Base-by-base conservation (phyloP, 768 basidiomycete species). In the Suillus subalutaceus region DNA sequence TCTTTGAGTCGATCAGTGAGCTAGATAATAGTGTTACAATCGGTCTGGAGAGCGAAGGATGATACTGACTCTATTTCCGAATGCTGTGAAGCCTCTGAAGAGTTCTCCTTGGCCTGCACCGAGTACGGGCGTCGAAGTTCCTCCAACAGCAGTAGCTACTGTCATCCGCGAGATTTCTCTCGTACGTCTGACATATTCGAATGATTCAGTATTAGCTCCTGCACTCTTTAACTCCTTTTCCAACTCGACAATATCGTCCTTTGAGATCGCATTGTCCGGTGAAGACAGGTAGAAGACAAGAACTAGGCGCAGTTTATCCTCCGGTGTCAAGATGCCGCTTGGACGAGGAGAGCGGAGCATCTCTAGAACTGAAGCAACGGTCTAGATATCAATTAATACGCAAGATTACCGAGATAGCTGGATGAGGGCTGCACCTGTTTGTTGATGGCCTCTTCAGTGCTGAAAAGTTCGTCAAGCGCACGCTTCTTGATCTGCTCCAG, bases 391-490 rank as follows among this genome's bases (percentile, higher is more conserved):
- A 65, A 53, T 66, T 64, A 56, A 13, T 23, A 52, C 4, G 6
- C 68, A 26, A 69, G 44, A 26, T 8, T 35, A 53, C 30, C 8
- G 63, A 56, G 40, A 52, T 50, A 9, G 46, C 15, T 4, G 37
- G 23, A 68, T 7, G 43, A 32, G 3, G 56, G 9, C 69, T 78
- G 62, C 70, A 92, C 93, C 83, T 94, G 94, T 75, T 94, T 95
- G 35, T 85, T 84, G 69, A 93, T 92, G 6, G 90, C 88, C 77
- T 99, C 97, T 81, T 99, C 97, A 37, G 90, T 89, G 73, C 96
- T 96, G 81, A 97, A 99, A n/a, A 99, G 83, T 72, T 97, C 97
- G 77, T 99, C 97, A 40, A 99, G 84, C 4, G 93, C 94, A 43
- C 97, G 88, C 66, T 89, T 90, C 80, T 98, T 98, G 81, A 99